Percentiles rank a stretch among this genome's conserved stretches.
These are phyloP conservation scores for Kluyveromyces wickerhamii DNA, from an alignment of 805 yeast genomes.

Conservation along the genomic window DNA sequence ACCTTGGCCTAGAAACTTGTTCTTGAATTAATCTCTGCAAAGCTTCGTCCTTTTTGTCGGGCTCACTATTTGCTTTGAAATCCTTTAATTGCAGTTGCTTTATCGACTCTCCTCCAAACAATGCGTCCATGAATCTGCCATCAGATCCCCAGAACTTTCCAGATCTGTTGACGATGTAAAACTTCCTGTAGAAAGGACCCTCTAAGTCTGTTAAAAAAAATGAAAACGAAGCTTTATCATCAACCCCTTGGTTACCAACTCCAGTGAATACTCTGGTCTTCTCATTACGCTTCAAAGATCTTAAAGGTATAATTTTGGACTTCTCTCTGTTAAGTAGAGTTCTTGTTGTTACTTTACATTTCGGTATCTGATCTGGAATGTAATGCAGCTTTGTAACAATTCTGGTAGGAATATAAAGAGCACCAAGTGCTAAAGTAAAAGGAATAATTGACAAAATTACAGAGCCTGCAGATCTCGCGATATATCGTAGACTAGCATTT, in stretches of 20 bases:
- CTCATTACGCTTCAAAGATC: slow-evolving; percentile 13
- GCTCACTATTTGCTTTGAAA: neutral
- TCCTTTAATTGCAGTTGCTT: slow-evolving; percentile 12
- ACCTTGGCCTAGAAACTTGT: slow-evolving; percentile 14
- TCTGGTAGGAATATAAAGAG: slow-evolving; percentile 21
- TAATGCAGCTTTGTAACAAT: slow-evolving; percentile 22
- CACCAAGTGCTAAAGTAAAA: slow-evolving; percentile 18
- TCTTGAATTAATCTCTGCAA: slow-evolving; percentile 14
- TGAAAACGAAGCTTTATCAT: slow-evolving; percentile 22
- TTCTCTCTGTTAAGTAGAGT: slow-evolving; percentile 9
- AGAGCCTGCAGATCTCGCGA: slow-evolving; percentile 19
- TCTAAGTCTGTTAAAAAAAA: slow-evolving; percentile 19
- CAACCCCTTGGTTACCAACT: slow-evolving; percentile 24
- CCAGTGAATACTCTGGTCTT: slow-evolving; percentile 24
- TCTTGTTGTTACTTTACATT: slow-evolving; percentile 18
- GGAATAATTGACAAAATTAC: slow-evolving; percentile 22
- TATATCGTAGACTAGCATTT: slow-evolving; percentile 10
- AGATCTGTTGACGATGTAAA: slow-evolving; percentile 24
- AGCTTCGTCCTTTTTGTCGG: slow-evolving; percentile 7
- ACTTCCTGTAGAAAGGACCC: slow-evolving; percentile 15
- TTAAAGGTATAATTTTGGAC: slow-evolving; percentile 9
- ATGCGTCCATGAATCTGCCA: slow-evolving; percentile 24
- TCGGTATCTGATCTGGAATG: slow-evolving; percentile 17
- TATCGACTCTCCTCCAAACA: slow-evolving; percentile 22
- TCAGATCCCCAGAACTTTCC: slow-evolving; percentile 25